A percentile compares a stretch with the other conserved stretches of the same genome.
phyloP scores from a whole-genome alignment of 495 filamentous ascomycete genomes.

The Articulospora tetracladia region DNA sequence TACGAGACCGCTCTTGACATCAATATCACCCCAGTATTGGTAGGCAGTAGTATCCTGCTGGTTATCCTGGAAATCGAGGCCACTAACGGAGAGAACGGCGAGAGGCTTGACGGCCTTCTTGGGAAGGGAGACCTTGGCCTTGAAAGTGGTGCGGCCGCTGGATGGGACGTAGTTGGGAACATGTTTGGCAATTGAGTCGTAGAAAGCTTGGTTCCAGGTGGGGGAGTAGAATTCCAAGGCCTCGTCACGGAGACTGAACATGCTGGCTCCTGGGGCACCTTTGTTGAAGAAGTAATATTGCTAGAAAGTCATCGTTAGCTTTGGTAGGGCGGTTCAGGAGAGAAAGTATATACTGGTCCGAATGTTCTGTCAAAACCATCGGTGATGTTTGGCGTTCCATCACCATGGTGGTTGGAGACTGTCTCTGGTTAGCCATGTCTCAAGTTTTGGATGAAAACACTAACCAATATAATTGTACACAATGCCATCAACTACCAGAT shows the following conservation, averaged over 20 bases:
- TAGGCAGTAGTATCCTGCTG: slow-evolving; percentile 41
- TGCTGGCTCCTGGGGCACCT: slow-evolving; percentile 34
- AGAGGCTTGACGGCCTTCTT: slow-evolving; percentile 38
- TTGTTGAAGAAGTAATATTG: slow-evolving; percentile 57
- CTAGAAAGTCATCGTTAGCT: neutral
- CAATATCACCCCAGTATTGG: slow-evolving; percentile 56
- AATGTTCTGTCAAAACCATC: slow-evolving; percentile 55
- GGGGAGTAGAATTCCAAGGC: slow-evolving; percentile 42
- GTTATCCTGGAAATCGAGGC: slow-evolving; percentile 55
- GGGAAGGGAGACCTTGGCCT: slow-evolving; percentile 43
- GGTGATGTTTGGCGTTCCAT: slow-evolving; percentile 54
- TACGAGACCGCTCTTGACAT: slow-evolving; percentile 36
- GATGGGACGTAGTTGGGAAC: slow-evolving; percentile 49
- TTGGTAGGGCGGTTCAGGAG: neutral
- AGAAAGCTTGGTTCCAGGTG: slow-evolving; percentile 49
- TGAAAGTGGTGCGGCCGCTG: slow-evolving; percentile 35
- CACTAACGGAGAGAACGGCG: slow-evolving; percentile 47
- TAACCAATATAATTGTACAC: slow-evolving; percentile 44
- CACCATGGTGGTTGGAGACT: slow-evolving; percentile 54
- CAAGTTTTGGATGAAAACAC: slow-evolving; percentile 5
- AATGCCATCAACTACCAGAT: slow-evolving; percentile 54
- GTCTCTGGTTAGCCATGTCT: slow-evolving; percentile 18
- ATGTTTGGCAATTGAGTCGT: slow-evolving; percentile 51
- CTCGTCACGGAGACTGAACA: slow-evolving; percentile 42
- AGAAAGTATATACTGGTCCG: slow-evolving; percentile 32